Evolutionary conservation across 352 stramenopile species (phyloP).

Genomic region (Phytophthora nicotianae): DNA sequence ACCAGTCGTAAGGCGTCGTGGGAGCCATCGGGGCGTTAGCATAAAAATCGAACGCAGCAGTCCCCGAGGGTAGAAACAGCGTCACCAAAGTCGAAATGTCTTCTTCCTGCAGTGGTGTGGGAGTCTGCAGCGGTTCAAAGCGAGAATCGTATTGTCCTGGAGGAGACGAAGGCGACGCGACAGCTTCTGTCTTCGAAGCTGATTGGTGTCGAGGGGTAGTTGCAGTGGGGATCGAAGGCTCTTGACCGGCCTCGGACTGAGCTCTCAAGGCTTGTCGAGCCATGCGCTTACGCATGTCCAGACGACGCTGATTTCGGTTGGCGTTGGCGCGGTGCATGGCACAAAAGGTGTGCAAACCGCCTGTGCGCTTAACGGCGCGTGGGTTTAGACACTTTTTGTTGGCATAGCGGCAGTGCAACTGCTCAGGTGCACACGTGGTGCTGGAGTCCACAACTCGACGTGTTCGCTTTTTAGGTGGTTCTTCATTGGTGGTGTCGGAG

Average conservation of each 20-base stretch:
- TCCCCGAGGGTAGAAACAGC: constrained; percentile 34
- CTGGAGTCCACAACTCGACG: constrained; percentile 32
- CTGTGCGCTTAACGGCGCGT: constrained; percentile 59
- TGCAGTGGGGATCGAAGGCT: constrained; percentile 10
- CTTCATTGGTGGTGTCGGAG: background rate
- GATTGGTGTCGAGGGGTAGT: background rate
- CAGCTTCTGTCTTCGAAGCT: background rate
- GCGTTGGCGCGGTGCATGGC: constrained; percentile 64
- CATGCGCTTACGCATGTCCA: constrained; percentile 60
- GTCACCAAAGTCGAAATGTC: constrained; percentile 48
- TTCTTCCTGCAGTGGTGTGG: constrained; percentile 46
- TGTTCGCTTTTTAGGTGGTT: constrained; percentile 29
- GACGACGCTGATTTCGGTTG: constrained; percentile 73
- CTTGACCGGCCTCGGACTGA: background rate
- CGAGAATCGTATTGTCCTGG: constrained; percentile 11
- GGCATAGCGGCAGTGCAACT: constrained; percentile 61
- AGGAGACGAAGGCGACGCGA: constrained; percentile 4
- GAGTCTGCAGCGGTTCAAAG: constrained; percentile 45
- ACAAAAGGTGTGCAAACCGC: constrained; percentile 68
- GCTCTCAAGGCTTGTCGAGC: constrained; percentile 36
- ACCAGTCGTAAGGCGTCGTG: constrained; percentile 12
- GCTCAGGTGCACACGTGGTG: constrained; percentile 44
- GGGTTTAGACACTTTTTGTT: constrained; percentile 65
- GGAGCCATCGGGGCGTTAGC: background rate
- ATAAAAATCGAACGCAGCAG: constrained; percentile 13